These are phyloP conservation scores for Nissolia schottii DNA, from an alignment of 306 rosid genomes.

Conservation along the genomic window DNA sequence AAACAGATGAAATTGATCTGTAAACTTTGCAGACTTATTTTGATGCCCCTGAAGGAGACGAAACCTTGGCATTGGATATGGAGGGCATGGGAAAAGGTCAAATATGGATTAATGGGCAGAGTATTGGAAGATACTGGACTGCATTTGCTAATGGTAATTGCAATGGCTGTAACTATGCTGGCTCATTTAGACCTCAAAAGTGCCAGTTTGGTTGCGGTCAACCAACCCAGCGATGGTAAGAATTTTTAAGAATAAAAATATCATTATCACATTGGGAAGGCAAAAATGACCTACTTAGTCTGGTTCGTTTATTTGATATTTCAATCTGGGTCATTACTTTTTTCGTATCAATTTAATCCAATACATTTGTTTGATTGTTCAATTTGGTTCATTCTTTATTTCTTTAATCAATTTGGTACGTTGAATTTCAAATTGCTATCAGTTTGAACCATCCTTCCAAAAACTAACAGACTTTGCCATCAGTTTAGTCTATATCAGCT, in stretches of 20 bases:
- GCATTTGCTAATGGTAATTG: slow-evolving; percentile 72
- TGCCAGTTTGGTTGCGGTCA: slow-evolving; percentile 88
- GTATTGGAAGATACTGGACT: slow-evolving; percentile 95
- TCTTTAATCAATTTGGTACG: too few relatives aligned
- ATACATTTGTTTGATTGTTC: too few relatives aligned
- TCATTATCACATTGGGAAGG: neutral
- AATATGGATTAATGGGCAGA: slow-evolving; percentile 83
- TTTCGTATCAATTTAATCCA: too few relatives aligned
- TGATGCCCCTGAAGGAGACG: slow-evolving; percentile 67
- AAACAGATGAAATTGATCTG: neutral
- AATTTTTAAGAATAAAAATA: neutral
- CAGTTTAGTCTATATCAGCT: too few relatives aligned
- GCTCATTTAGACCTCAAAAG: slow-evolving; percentile 63
- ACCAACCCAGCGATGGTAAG: slow-evolving; percentile 83
- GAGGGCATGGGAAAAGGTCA: slow-evolving; percentile 88
- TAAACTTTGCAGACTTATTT: slow-evolving; percentile 48
- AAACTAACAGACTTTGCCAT: too few relatives aligned
- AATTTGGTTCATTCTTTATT: too few relatives aligned
- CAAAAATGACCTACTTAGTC: too few relatives aligned
- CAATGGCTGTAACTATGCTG: slow-evolving; percentile 60
- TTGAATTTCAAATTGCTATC: too few relatives aligned
- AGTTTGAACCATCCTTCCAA: too few relatives aligned
- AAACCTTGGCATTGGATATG: slow-evolving; percentile 84
- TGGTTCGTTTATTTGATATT: too few relatives aligned
- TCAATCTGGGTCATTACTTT: too few relatives aligned